Base-by-base conservation (phyloP, 495 filamentous ascomycete genomes). In the Trichoderma orchidacearum region DNA sequence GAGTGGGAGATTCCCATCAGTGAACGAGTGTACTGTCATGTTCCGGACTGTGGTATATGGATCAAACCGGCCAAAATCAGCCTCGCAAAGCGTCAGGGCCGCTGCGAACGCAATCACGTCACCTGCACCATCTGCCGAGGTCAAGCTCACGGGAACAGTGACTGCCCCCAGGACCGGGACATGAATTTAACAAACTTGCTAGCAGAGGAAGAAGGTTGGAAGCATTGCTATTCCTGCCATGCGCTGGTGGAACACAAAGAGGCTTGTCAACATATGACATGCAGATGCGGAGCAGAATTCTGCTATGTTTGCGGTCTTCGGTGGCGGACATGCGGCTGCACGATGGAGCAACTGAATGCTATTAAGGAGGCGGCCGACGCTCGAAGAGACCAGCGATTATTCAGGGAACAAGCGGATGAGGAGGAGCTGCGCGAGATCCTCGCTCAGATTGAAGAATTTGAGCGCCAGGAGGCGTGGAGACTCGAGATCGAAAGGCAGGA, bases 261-360 rank as follows among this genome's bases (percentile, higher is more conserved):
- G 25, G 78, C 72, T 0, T 80, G 78, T 57, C 68, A 74, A 52
- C 75, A 79, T 62, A 78, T 80, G 74, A 79, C 70, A 5, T 81
- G 77, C 56, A 66, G 63, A 34, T 80, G 75, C 64, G 66, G 72
- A 7, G 66, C 66, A 1, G 62, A 76, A 38, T 81, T 80, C 63
- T 80, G 78, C 62, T 80, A 77, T 56, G 72, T 71, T 17, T 80
- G 76, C 58, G 67, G 69, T 0, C 60, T 59, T 8, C 58, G 53
- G 5, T 75, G 70, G 70, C 58, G 63, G 18, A 73, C 68, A 0
- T 75, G 72, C 53, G 32, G 3, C 1, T 74, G 71, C 45, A 64
- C 61, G 9, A 65, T 64, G 61, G 59, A 62, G 12, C 62, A 70
- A 52, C 60, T 74, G 34, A 48, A 34, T 6, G 29, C 23, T 3